A percentile compares a stretch with the other conserved stretches of the same genome.
phyloP scores from a whole-genome alignment of 768 basidiomycete genomes.

The Cubamyces sp. region DNA sequence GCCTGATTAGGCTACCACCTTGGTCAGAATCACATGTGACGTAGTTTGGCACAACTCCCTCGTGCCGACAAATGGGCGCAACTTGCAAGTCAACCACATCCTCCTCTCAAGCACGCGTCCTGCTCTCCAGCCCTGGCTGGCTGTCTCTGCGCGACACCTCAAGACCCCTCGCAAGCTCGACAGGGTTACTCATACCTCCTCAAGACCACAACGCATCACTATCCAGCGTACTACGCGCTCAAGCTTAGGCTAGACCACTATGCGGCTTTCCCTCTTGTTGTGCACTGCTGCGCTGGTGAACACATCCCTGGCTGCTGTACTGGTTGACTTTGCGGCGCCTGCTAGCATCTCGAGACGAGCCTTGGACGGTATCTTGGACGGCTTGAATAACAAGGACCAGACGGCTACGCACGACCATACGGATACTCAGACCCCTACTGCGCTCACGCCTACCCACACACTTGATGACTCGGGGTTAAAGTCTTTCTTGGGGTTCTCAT shows the following conservation, averaged over 20 bases:
- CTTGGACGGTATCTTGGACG: conserved; percentile 13
- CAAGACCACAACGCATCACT: background rate
- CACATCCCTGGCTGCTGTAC: conserved; percentile 8
- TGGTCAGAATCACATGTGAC: too few species aligned
- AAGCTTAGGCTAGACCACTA: background rate
- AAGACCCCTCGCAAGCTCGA: background rate
- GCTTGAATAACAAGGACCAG: background rate
- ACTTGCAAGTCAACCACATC: conserved; percentile 13
- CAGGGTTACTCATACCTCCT: background rate
- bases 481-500: conserved; percentile 1
- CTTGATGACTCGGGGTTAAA: conserved; percentile 4
- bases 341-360: background rate
- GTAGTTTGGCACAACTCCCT: too few species aligned
- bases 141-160: background rate
- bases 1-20: too few species aligned
- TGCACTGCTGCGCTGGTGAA: conserved; percentile 7
- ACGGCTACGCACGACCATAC: conserved; percentile 1
- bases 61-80: background rate
- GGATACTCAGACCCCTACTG: background rate
- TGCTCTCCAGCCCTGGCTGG: conserved; percentile 14
- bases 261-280: conserved; percentile 7
- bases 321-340: background rate
- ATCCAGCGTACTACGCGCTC: background rate
- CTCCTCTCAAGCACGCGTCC: background rate
- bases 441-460: background rate